These are phyloP conservation scores for Trichomonascaceae sp. DNA, from an alignment of 1,139 yeast genomes.

Conservation along the genomic window DNA sequence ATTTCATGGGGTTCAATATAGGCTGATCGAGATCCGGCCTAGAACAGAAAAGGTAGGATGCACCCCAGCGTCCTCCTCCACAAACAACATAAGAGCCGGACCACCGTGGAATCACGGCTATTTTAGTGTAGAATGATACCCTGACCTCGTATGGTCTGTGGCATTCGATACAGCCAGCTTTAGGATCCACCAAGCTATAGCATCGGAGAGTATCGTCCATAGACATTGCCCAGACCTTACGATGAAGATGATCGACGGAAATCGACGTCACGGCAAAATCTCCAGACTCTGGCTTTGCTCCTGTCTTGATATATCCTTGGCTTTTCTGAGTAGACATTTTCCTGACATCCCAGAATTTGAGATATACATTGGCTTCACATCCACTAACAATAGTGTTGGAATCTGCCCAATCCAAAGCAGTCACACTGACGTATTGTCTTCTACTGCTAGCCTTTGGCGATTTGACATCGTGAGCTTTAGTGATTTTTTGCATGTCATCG, in stretches of 20 bases:
- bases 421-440: constrained; percentile 18
- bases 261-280: constrained; percentile 19
- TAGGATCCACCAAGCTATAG: constrained; percentile 11
- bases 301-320: neutral
- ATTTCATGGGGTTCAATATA: neutral
- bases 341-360: constrained; percentile 27
- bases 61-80: neutral
- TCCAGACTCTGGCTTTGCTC: neutral
- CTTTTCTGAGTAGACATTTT: neutral
- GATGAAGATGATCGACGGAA: constrained; percentile 16
- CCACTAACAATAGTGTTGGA: constrained; percentile 18
- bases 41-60: neutral
- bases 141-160: constrained; percentile 5
- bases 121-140: neutral
- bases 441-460: neutral
- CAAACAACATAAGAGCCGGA: neutral
- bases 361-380: constrained; percentile 15
- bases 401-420: constrained; percentile 20
- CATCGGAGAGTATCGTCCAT: constrained; percentile 19
- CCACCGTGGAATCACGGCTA: neutral
- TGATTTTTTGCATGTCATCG: neutral
- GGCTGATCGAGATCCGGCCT: neutral
- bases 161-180: constrained; percentile 14
- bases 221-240: constrained; percentile 21
- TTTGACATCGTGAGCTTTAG: constrained; percentile 11